These are phyloP conservation scores for Pseudohalonectria lignicola DNA, from an alignment of 2,329 filamentous ascomycete species.

Conservation along the genomic window DNA sequence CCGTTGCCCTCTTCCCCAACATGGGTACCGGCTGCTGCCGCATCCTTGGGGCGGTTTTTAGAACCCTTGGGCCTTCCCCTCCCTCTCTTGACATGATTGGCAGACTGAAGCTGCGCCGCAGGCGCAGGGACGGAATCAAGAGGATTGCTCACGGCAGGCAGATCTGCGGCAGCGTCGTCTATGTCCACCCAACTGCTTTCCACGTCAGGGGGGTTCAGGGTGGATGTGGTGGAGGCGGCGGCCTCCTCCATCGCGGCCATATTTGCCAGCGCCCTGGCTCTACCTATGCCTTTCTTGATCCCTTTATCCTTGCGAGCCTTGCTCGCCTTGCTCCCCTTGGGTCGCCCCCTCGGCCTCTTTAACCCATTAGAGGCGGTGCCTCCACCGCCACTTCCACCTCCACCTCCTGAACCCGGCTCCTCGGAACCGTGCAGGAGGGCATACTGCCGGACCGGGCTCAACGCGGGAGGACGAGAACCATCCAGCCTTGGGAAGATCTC, in stretches of 20 bases:
- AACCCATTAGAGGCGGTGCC: no score
- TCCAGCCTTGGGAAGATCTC: constrained; percentile 44
- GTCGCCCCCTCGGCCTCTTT: constrained; percentile 39
- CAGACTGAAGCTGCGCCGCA: no score
- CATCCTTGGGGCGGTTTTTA: constrained; percentile 33
- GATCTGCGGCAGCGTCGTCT: constrained; percentile 23
- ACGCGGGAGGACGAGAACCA: neutral
- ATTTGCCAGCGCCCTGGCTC: constrained; percentile 3
- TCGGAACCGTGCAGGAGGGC: neutral
- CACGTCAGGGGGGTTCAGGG: constrained; percentile 5
- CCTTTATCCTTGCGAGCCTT: constrained; percentile 38
- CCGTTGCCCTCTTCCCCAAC: no score
- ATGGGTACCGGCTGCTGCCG: no score
- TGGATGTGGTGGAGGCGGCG: neutral
- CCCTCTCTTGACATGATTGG: no score
- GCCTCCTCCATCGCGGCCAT: neutral
- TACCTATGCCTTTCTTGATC: constrained; percentile 31
- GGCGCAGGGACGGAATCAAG: no score
- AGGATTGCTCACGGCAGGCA: no score
- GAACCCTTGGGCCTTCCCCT: constrained; percentile 41
- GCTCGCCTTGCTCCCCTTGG: constrained; percentile 43
- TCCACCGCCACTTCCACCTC: constrained; percentile 1
- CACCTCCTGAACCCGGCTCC: neutral
- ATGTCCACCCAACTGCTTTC: constrained; percentile 35
- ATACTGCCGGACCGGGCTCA: neutral